Conservation (phyloP, 805 yeast genomes). For the Kockiozyma suomiensis region DNA sequence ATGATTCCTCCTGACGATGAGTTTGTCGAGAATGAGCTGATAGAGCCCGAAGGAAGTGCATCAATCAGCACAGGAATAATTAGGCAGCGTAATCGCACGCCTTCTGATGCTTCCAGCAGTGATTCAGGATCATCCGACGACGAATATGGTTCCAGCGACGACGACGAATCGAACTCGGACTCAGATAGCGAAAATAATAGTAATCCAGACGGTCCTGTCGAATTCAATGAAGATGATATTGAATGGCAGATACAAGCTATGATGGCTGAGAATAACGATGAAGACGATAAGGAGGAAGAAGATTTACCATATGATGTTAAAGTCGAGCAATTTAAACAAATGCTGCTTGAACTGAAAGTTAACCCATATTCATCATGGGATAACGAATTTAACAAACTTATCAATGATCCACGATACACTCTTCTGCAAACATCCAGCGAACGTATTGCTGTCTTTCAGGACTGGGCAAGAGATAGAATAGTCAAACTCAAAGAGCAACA, state of each 20-base stretch:
- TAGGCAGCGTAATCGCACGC: slow-evolving; percentile 29
- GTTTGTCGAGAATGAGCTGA: slow-evolving; percentile 9
- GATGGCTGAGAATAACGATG: slow-evolving; percentile 33
- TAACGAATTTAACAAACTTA: slow-evolving; percentile 47
- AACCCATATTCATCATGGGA: slow-evolving; percentile 57
- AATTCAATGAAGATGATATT: slow-evolving; percentile 35
- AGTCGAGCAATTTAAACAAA: slow-evolving; percentile 40
- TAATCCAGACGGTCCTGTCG: slow-evolving; percentile 33
- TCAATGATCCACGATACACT: slow-evolving; percentile 49
- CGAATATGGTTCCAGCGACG: slow-evolving; percentile 10
- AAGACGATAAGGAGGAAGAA: slow-evolving; percentile 20
- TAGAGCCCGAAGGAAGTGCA: slow-evolving; percentile 15
- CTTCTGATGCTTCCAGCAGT: slow-evolving; percentile 15
- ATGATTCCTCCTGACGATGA: slow-evolving; percentile 10
- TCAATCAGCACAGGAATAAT: slow-evolving; percentile 14
- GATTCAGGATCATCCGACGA: slow-evolving; percentile 37
- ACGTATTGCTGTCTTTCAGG: slow-evolving; percentile 49
- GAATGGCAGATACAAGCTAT: slow-evolving; percentile 34
- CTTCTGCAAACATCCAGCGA: slow-evolving; percentile 42
- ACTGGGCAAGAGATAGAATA: slow-evolving; percentile 47
- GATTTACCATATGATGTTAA: slow-evolving; percentile 35
- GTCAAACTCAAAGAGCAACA: slow-evolving; percentile 16
- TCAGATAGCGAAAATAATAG: slow-evolving; percentile 24
- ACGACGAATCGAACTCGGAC: slow-evolving; percentile 31
- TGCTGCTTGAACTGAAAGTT: slow-evolving; percentile 44